Percentiles rank a stretch among this genome's conserved stretches.
phyloP scores from a whole-genome alignment of 2,329 filamentous ascomycete species.

The Beauveria brongniartii region DNA sequence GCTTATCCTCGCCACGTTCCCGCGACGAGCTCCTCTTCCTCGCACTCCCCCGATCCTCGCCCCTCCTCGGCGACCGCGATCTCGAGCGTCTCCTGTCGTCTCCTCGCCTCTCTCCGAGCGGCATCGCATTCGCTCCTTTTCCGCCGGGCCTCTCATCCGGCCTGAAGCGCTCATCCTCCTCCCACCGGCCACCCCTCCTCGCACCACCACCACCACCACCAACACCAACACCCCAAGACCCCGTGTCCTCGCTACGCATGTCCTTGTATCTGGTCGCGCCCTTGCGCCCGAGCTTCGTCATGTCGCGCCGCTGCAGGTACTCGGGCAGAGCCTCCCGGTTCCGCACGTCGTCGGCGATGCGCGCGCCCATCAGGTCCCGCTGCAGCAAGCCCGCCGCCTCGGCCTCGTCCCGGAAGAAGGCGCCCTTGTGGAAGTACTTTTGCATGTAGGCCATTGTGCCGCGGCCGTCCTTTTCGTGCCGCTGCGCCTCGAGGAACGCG shows the following conservation, averaged over 20 bases:
- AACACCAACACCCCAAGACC: conserved; percentile 63
- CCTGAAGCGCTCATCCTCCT: conserved; percentile 45
- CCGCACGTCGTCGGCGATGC: conserved; percentile 73
- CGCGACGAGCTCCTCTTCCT: conserved; percentile 51
- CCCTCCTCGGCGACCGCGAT: conserved; percentile 43
- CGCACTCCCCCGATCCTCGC: conserved; percentile 35
- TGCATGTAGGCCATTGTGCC: conserved; percentile 88
- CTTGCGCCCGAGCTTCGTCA: conserved; percentile 89
- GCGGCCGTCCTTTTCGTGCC: conserved; percentile 67
- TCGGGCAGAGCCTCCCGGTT: conserved; percentile 80
- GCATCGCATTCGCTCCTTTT: conserved; percentile 63
- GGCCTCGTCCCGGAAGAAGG: conserved; percentile 83
- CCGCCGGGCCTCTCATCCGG: conserved; percentile 33
- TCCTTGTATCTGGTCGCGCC: conserved; percentile 86
- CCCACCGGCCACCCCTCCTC: conserved; percentile 21
- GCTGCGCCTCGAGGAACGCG: conserved; percentile 66
- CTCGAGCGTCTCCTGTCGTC: conserved; percentile 26
- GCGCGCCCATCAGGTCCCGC: conserved; percentile 77
- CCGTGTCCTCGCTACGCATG: conserved; percentile 83
- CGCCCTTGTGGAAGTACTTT: conserved; percentile 93
- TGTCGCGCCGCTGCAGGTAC: conserved; percentile 86
- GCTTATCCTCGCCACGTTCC: conserved; percentile 51
- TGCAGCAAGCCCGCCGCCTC: conserved; percentile 67
- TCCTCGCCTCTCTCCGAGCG: conserved; percentile 50
- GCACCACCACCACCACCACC: conserved; percentile 23